Evolutionary conservation across 2,329 filamentous ascomycete species (phyloP).

Genomic region (Mycocentrospora acerina): DNA sequence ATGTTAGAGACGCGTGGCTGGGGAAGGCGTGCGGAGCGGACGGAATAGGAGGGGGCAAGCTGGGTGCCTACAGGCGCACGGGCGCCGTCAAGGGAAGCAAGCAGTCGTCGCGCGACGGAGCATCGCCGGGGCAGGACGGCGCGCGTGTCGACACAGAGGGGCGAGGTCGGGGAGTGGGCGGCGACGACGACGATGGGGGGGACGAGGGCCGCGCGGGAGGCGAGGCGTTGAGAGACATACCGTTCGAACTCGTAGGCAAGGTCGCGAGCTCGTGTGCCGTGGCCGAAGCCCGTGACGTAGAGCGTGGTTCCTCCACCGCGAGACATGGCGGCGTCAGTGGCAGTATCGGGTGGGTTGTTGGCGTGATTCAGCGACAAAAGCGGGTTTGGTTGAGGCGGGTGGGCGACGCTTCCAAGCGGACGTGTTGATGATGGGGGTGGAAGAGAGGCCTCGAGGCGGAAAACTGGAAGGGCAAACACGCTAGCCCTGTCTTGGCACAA

Average conservation of each 20-base stretch:
- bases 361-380: no score
- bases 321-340: conserved; percentile 65
- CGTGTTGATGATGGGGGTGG: conserved; percentile 1
- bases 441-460: not conserved
- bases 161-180: no score
- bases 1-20: not conserved
- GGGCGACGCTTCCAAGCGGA: not conserved
- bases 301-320: conserved; percentile 88
- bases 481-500: not conserved
- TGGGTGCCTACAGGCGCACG: conserved; percentile 1
- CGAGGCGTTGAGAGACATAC: conserved; percentile 72
- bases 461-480: not conserved
- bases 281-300: conserved; percentile 98
- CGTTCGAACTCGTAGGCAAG: conserved; percentile 99
- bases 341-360: not conserved
- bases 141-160: conserved; percentile 12
- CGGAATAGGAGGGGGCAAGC: no score
- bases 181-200: conserved; percentile 27
- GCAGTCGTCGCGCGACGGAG: conserved; percentile 6
- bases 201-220: conserved; percentile 33
- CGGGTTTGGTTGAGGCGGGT: not conserved
- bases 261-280: conserved; percentile 97
- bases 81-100: conserved; percentile 3
- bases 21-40: conserved; percentile 2
- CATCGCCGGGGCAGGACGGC: conserved; percentile 24